phyloP scores from a whole-genome alignment of 2,329 filamentous ascomycete genomes.

The Paracamarosporium sp. region DNA sequence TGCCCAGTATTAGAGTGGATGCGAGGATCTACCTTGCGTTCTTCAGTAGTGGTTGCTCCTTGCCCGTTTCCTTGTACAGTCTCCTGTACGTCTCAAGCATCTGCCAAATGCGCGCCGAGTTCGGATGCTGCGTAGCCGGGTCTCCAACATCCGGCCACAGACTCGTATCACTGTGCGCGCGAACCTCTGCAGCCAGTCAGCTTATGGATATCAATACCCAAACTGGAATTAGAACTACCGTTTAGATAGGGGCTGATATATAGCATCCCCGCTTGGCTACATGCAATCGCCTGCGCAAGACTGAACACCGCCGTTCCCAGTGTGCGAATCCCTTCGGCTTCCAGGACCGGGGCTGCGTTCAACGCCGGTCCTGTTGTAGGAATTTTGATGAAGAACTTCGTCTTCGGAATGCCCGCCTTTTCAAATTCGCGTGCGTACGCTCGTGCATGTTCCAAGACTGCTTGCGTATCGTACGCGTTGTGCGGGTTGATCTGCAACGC shows the following conservation, averaged over 20 bases:
- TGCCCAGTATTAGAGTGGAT: neutral
- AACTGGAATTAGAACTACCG: too few relatives aligned
- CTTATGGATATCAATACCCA: too few relatives aligned
- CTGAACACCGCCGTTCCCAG: conserved; percentile 58
- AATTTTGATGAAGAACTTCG: conserved; percentile 61
- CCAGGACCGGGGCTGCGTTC: conserved; percentile 53
- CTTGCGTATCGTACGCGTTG: conserved; percentile 54
- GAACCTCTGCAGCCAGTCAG: conserved; percentile 54
- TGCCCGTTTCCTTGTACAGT: conserved; percentile 56
- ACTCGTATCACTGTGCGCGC: conserved; percentile 51
- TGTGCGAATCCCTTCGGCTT: conserved; percentile 55
- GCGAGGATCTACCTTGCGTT: conserved; percentile 49
- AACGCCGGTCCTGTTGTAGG: conserved; percentile 57
- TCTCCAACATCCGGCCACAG: conserved; percentile 58
- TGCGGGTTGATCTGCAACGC: conserved; percentile 58
- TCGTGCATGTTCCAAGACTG: conserved; percentile 55
- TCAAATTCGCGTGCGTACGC: conserved; percentile 57
- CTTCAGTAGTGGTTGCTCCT: conserved; percentile 57
- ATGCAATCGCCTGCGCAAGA: conserved; percentile 58
- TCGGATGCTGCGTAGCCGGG: conserved; percentile 56
- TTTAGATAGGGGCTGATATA: conserved; percentile 61
- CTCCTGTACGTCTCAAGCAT: conserved; percentile 57
- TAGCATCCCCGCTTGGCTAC: conserved; percentile 56
- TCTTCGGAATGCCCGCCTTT: conserved; percentile 52
- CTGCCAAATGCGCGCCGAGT: conserved; percentile 56